Evolutionary conservation across 306 rosid genomes (phyloP), one percentile per base, ranked within the genome.

Genomic region (Rosa persica): DNA sequence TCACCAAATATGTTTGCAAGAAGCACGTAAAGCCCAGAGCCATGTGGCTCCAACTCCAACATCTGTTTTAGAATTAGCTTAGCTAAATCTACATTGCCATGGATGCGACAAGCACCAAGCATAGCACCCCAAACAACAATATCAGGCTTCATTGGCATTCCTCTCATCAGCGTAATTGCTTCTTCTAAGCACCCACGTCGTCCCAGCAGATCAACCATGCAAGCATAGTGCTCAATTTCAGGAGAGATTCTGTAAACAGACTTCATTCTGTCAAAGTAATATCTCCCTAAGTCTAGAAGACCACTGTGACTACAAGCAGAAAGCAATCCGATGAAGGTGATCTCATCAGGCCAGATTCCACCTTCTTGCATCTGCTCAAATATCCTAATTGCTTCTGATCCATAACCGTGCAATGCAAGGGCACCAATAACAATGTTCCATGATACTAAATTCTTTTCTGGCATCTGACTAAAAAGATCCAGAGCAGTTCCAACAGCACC

Each of bases 251-350:
- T 48, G 23, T 83, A 89, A 43, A 68, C 22, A 7, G 84, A 83
- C 58, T 49, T 83, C 93, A 93, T 93, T 42, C 64, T 78, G 74
- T 80, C 86, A 64, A 91, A 93, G 73, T 85, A 88, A 75, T 75
- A 64, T 57, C 78, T 81, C 27, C 98, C 98, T 34, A 40, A 72
- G 58, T 87, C 88, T 43, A 89, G 81, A 65, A 89, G 87, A 67
- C 94, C 94, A 40, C 89, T 78, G 76, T 91, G 94, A 77, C 85
- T 85, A 79, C 98, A 93, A 20, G 98, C 94, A 34, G 94, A 89
- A 67, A 93, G 94, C 83, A 93, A 52, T 67, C 89, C 93, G 0
- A 83, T 89, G 90, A 93, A 89, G 54, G 93, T 90, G 79, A 93
- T 84, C 86, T 81, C 85, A 78, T 93, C 96, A 0, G 98, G 96